These are phyloP conservation scores for Leptomonas seymouri DNA, from an alignment of 208 protist genomes.

Conservation along the genomic window DNA sequence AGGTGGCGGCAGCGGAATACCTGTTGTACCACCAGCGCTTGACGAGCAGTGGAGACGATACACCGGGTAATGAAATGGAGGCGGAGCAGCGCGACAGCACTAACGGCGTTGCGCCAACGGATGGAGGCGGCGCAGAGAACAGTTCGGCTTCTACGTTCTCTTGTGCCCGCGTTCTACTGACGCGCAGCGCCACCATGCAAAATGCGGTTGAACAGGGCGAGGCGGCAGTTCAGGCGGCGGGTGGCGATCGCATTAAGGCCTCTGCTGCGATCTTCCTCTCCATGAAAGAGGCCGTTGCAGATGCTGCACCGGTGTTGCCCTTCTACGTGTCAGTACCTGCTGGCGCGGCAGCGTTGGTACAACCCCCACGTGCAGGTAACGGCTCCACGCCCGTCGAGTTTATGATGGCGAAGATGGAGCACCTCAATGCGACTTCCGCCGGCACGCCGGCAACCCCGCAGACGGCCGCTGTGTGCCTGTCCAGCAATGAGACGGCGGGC, in stretches of 20 bases:
- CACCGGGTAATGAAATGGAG: neutral
- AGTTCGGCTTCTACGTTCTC: neutral
- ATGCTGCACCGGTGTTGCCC: neutral
- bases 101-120: neutral
- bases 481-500: constrained; percentile 7
- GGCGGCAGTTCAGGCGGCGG: constrained; percentile 19
- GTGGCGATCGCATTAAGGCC: constrained; percentile 13
- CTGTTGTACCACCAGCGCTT: constrained; percentile 1
- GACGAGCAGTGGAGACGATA: neutral
- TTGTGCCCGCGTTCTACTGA: constrained; percentile 9
- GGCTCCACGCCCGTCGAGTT: neutral
- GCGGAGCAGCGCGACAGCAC: neutral
- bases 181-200: constrained; percentile 5
- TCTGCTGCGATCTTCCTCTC: constrained; percentile 7
- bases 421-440: constrained; percentile 45
- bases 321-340: constrained; percentile 19
- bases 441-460: neutral
- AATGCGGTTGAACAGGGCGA: constrained; percentile 1
- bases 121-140: neutral
- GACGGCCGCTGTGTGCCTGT: neutral
- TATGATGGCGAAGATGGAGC: constrained; percentile 74
- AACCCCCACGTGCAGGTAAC: neutral
- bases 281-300: constrained; percentile 22
- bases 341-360: neutral
- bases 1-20: constrained; percentile 24